phyloP scores from a whole-genome alignment of 495 filamentous ascomycete genomes.

The Neurospora sp. region DNA sequence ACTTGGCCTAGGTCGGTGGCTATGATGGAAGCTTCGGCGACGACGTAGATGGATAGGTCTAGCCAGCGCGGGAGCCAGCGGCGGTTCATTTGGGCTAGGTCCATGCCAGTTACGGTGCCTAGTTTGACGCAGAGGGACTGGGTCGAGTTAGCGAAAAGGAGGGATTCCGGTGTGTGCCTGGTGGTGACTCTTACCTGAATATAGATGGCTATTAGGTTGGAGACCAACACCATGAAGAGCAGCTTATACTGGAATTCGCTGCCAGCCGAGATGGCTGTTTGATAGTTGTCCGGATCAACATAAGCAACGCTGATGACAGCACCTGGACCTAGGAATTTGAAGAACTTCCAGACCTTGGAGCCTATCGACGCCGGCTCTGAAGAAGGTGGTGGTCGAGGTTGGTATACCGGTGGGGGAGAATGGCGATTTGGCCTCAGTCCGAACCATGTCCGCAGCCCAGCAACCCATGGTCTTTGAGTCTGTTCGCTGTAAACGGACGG shows the following conservation, averaged over 20 bases:
- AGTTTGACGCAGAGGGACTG: conserved; percentile 21
- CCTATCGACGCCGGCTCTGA: not conserved
- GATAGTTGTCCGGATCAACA: conserved; percentile 26
- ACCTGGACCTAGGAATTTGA: conserved; percentile 13
- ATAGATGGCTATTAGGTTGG: conserved; percentile 24
- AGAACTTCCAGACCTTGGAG: conserved; percentile 8
- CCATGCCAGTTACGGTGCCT: conserved; percentile 22
- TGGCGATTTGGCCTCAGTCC: not conserved
- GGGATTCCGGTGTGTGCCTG: not conserved
- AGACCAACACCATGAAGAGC: conserved; percentile 23
- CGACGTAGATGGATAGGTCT: conserved; percentile 16
- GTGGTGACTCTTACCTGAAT: conserved; percentile 12
- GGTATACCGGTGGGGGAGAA: conserved; percentile 1
- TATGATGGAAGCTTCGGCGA: conserved; percentile 22
- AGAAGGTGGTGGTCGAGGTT: not conserved
- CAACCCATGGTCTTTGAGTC: not conserved
- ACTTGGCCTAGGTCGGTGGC: conserved; percentile 20
- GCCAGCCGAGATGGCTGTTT: conserved; percentile 23
- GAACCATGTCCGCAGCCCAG: not conserved
- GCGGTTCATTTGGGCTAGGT: conserved; percentile 19
- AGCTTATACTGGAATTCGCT: conserved; percentile 20
- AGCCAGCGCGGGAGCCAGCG: conserved; percentile 23
- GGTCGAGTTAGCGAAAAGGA: not conserved
- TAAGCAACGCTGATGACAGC: conserved; percentile 16
- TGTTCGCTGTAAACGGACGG: not conserved